Conservation (phyloP, 257 asterid genomes). For the Apocynum venetum region DNA sequence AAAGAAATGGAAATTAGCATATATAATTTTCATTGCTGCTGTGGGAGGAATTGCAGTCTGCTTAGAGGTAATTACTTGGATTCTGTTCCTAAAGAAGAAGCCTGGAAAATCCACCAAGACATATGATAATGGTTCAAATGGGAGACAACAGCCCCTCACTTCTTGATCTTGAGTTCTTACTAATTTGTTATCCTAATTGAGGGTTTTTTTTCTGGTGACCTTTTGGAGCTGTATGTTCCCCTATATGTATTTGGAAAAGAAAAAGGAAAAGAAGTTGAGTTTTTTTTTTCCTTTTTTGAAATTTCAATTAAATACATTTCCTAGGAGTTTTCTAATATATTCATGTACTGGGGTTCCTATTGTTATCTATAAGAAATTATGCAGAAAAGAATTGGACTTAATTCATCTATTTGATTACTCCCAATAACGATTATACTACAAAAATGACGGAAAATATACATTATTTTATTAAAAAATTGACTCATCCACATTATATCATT, state of each 20-base stretch:
- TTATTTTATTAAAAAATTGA: no score
- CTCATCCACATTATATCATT: no score
- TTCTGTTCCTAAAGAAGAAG: slow-evolving; percentile 2
- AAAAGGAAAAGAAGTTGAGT: background rate
- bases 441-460: no score
- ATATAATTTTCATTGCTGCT: slow-evolving; percentile 6
- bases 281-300: no score
- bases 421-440: no score
- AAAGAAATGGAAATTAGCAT: slow-evolving; percentile 21
- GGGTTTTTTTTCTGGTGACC: background rate
- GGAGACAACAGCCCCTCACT: slow-evolving; percentile 6
- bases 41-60: background rate
- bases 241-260: background rate
- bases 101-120: background rate
- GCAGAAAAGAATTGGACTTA: no score
- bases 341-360: no score
- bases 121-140: slow-evolving; percentile 9
- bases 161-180: slow-evolving; percentile 3
- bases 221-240: background rate
- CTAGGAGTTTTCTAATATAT: no score
- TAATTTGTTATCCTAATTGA: background rate
- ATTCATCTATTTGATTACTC: no score
- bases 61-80: slow-evolving; percentile 11
- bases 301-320: no score
- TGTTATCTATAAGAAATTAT: no score